A percentile compares a stretch with the other conserved stretches of the same genome.
Evolutionary conservation across 371 early-diverging fungal genomes (phyloP).

Genomic region (Umbelopsis sp.): DNA sequence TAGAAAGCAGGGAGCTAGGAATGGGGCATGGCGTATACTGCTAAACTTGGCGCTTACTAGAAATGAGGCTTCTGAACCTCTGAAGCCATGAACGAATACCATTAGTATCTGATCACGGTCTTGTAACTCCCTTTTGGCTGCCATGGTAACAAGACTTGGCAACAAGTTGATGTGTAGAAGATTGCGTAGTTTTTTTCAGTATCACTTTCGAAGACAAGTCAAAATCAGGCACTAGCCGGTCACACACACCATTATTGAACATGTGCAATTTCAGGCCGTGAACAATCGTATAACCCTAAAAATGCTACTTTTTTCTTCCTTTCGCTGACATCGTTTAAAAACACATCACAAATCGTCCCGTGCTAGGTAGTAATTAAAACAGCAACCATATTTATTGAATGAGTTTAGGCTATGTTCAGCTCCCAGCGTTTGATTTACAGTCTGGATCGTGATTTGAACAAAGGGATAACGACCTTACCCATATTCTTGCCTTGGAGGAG

Average conservation of each 20-base stretch:
- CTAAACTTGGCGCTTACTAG: conserved; percentile 7
- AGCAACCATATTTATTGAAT: too few species aligned
- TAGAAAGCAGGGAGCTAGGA: conserved; percentile 28
- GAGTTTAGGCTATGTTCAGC: too few species aligned
- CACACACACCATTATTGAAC: too few species aligned
- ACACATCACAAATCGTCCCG: too few species aligned
- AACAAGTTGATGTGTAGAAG: background rate
- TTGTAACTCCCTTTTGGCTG: background rate
- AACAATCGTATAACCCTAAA: too few species aligned
- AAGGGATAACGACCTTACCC: conserved; percentile 57
- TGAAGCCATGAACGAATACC: conserved; percentile 64
- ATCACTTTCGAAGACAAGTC: too few species aligned
- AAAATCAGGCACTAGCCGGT: too few species aligned
- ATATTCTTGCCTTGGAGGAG: conserved; percentile 56
- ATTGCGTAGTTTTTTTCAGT: too few species aligned
- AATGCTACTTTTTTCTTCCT: too few species aligned
- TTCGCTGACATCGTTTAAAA: too few species aligned
- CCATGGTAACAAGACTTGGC: background rate
- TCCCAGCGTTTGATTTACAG: background rate
- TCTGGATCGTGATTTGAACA: conserved; percentile 10
- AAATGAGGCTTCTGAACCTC: conserved; percentile 56
- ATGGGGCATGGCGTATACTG: conserved; percentile 10
- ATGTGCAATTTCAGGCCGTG: too few species aligned
- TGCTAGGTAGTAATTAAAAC: too few species aligned
- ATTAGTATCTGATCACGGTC: conserved; percentile 42